Evolutionary conservation across 1,284 basidiomycete species (phyloP), one percentile per base, ranked within the genome.

Genomic region (Boletellus deceptivus): DNA sequence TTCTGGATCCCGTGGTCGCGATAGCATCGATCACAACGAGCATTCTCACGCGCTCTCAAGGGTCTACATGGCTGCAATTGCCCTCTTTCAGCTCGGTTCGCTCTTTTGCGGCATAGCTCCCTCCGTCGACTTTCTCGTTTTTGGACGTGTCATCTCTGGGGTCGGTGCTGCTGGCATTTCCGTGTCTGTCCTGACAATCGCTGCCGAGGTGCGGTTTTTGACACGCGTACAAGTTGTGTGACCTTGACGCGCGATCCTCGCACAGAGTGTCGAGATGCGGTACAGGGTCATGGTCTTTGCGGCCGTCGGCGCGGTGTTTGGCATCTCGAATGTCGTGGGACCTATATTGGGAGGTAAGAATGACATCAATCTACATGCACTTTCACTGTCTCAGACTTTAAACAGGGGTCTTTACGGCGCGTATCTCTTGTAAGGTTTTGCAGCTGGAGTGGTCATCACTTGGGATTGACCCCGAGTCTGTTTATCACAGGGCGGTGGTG

Each of bases 31-130:
- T 29, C 9, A 9, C 10, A 9, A 29, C 27, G 6, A 31, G 29
- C 29, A 11, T 31, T 1, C 29, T 31, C 38, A n/a, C 18, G 20
- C 14, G 16, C 13, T 5, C 22, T 22, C 22, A 22, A 55, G 53
- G 46, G 57, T 67, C 18, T 73, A 66, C 52, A 56, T 73, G 16
- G 46, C 55, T 6, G 60, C 71, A 1, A 70, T 75, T 33, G 29
- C 56, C 35, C 52, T 71, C 40, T 75, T 75, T 35, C 72, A 75
- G 18, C 48, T 79, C 27, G 80, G 80, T 4, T 75, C 73, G 4
- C 64, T 80, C 31, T 57, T 81, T 16, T 82, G 79, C 56, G 80
- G 70, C 35, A 72, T 75, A n/a, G 73, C 80, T 0, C 70, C 72
- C 0, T 68, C 54, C 13, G 74, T 76, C 57, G 59, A 67, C 13